Evolutionary conservation across 1,139 yeast genomes (phyloP), one percentile per base, ranked within the genome.

Genomic region (Protomyces gravidus): DNA sequence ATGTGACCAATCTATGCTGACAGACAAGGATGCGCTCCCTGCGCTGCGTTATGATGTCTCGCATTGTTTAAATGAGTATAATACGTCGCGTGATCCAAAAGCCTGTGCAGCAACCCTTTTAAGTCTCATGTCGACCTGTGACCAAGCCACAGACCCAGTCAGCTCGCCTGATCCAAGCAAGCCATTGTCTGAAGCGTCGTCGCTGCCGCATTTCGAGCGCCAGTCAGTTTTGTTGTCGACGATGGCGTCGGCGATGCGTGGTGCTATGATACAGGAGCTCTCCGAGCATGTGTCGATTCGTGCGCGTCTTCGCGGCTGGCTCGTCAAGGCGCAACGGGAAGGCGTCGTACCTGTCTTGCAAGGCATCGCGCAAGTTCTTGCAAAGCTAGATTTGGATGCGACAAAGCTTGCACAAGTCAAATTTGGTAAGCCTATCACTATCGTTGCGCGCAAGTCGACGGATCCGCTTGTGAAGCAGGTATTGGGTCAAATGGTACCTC

Each of bases 81-180:
- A 53, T 33, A 53, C 58, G 17, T 53, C 58, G 25, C 58, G 58
- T 36, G 58, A 53, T 53, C 36, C 48, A n/a, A 53, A 53, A 46
- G 58, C 51, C 13, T 53, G 58, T 36, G 46, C 58, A 32, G 58
- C 58, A 6, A 50, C 58, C 2, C 28, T 53, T 13, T 39, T 53
- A 32, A 32, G 50, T 17, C 21, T 53, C 17, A 53, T 53, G 58
- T 21, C 47, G 27, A 46, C 58, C 19, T 53, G 58, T 32, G 58
- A 53, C 21, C 58, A 49, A 32, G 28, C 27, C 7, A 9, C 48
- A 19, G 23, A 50, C 15, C 3, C 50, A 33, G 50, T 33, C 5
- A 11, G 28, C n/a, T 36, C 42, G 6, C 42, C 42, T 9, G 42
- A 36, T 17, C 42, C 23, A 0, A n/a, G 21, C 19, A 36, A 36